These are phyloP conservation scores for Ettlia oleoabundans DNA, from an alignment of 139 green algal genomes.

Conservation along the genomic window DNA sequence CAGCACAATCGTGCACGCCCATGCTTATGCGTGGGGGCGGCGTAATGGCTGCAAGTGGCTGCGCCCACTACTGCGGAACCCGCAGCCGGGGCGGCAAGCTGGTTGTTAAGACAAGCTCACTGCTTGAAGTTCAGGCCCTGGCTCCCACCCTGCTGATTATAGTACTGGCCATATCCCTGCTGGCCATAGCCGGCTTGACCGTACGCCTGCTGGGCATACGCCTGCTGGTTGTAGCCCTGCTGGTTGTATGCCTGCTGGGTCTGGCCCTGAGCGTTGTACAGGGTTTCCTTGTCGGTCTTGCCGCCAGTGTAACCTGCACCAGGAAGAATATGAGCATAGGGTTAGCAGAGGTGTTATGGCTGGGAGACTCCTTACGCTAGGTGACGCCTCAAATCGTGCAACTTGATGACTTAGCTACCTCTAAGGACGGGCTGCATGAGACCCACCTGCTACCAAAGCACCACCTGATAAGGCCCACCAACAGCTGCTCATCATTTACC, in stretches of 20 bases:
- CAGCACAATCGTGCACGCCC: no score
- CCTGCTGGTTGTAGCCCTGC: conserved; percentile 9
- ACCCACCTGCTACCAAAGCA: no score
- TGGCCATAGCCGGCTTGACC: conserved; percentile 14
- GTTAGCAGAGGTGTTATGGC: no score
- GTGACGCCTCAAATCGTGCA: no score
- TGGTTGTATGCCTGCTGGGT: not conserved
- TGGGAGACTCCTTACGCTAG: no score
- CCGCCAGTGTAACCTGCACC: not conserved
- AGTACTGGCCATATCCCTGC: conserved; percentile 17
- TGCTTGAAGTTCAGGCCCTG: conserved; percentile 33
- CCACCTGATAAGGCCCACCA: no score
- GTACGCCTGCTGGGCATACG: conserved; percentile 12
- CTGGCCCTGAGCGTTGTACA: not conserved
- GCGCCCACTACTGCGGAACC: no score
- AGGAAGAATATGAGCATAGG: not conserved
- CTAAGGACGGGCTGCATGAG: no score
- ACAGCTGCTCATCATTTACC: no score
- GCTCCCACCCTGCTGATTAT: conserved; percentile 19
- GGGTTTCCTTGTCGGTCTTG: conserved; percentile 25
- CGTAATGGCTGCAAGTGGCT: no score
- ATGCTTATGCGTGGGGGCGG: no score
- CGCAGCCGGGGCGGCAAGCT: not conserved
- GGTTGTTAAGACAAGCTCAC: not conserved
- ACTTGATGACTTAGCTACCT: no score